These are phyloP conservation scores for Glycine soja DNA, from an alignment of 306 rosid genomes.

Conservation along the genomic window DNA sequence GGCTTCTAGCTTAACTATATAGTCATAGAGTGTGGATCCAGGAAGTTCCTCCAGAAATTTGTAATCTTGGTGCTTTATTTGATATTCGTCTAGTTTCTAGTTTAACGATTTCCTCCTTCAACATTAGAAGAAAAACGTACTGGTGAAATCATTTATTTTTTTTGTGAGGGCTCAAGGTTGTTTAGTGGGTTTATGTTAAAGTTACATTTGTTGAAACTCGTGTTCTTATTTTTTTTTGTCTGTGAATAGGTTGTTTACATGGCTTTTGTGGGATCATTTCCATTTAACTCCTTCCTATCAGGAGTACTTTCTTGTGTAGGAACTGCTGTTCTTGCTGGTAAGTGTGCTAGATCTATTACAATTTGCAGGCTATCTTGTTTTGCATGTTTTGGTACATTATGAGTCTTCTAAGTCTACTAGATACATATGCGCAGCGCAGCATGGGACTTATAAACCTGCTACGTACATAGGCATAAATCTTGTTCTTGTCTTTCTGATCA, in stretches of 20 bases:
- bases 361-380: conserved; percentile 10
- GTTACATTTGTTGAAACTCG: neutral
- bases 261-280: conserved; percentile 87
- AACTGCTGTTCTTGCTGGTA: conserved; percentile 96
- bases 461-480: neutral
- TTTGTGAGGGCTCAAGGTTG: neutral
- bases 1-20: neutral
- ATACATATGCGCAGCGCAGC: neutral
- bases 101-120: neutral
- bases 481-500: conserved; percentile 37
- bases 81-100: conserved; percentile 20
- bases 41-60: conserved; percentile 7
- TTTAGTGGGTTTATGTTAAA: neutral
- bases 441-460: neutral
- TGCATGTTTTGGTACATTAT: neutral
- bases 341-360: conserved; percentile 35
- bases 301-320: conserved; percentile 88
- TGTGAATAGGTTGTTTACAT: conserved; percentile 77
- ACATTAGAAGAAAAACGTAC: neutral
- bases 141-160: neutral
- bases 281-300: conserved; percentile 92
- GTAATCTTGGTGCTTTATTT: conserved; percentile 13
- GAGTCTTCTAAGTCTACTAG: neutral
- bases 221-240: neutral
- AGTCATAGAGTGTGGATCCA: neutral